Base-by-base conservation (phyloP, 495 filamentous ascomycete genomes). In the Sabuloglossum arenarium region DNA sequence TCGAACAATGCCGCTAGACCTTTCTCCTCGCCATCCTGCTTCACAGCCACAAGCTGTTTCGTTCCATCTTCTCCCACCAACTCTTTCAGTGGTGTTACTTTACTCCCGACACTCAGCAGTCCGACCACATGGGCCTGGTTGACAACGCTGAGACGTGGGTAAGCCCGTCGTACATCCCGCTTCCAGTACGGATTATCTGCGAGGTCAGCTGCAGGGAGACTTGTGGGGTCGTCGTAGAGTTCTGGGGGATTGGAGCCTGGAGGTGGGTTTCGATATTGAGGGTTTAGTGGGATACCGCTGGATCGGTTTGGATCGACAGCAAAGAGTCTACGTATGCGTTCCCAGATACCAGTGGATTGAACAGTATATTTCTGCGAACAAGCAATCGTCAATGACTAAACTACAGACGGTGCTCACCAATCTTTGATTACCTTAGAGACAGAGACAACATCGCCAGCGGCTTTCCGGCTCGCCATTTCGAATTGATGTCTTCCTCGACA, bases 141-240 rank as follows among this genome's bases (percentile, higher is more conserved):
- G 54, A 98, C 79, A 31, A 84, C 78, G 62, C 83, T 88, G 47
- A 84, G 73, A 56, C 74, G 75, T n/a, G 93, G 84, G 72, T 97
- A 98, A 63, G 74, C 78, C 63, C 93, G 80, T 51, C 91, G 84
- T 54, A 73, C 69, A 62, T 98, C 91, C 56, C 91, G 88, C 72
- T 93, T 93, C 86, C 88, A 98, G 78, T 98, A 98, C 39, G 91
- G 79, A 69, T 98, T 98, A 65, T 94, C 91, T 62, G 91, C 91
- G 60, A 98, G 79, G 68, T 99, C 91, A 56, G 79, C 88, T 1
- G 91, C 86, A n/a, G 93, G 91, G 0, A 85, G 32, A 12, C 90
- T 96, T 51, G 93, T 85, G 16, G 88, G 88, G 65, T 97, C 93
- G 66, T 86, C 80, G 70, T 95, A 98, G 28, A 67, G 66, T 24